Evolutionary conservation across 1,284 basidiomycete species (phyloP), one percentile per base, ranked within the genome.

Genomic region (Fistulina hepatica): DNA sequence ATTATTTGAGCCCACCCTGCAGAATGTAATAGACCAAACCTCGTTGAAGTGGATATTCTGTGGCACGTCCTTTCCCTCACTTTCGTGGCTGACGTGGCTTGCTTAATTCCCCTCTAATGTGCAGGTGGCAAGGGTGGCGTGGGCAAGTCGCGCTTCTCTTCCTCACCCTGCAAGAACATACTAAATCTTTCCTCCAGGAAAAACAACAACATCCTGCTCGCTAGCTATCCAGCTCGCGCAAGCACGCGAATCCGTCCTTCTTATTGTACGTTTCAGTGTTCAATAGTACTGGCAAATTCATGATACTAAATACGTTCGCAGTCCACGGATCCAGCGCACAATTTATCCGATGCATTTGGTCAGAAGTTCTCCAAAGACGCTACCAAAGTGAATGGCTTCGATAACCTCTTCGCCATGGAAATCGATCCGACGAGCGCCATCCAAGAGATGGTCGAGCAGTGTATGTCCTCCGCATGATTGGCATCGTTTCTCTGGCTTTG

Each of bases 321-420:
- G 91, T 97, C 93, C 9, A 99, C 94, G 6, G 94, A 99, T 62
- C 95, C 94, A 9, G 94, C 94, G 26, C 94, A 99, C 67, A 99
- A 99, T 61, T 69, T 99, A 26, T 97, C 93, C 11, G 94, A 98
- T 62, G 94, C 95, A 6, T 98, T 98, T 59, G 89, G 91, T 9
- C 94, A 99, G 58, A 98, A 99, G 66, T 98, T 99, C 61, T 91
- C 89, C 45, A 97, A 97, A 56, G 95, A 99, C 58, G 94, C 94
- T 22, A 98, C 93, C n/a, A 89, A 88, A 63, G 95, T 98, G 38
- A 97, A 97, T 53, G 94, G 95, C 4, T 97, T 97, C 51, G 79
- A 88, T 49, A 99, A 99, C 64, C 73, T 99, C 27, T 94, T 63
- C 53, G 94, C 95, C 1, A 99, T 99, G 94, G 94, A 99, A 65